Percentiles rank a stretch among this genome's conserved stretches.
Conservation (phyloP, 768 basidiomycete genomes). For the Termitomyces sp. region DNA sequence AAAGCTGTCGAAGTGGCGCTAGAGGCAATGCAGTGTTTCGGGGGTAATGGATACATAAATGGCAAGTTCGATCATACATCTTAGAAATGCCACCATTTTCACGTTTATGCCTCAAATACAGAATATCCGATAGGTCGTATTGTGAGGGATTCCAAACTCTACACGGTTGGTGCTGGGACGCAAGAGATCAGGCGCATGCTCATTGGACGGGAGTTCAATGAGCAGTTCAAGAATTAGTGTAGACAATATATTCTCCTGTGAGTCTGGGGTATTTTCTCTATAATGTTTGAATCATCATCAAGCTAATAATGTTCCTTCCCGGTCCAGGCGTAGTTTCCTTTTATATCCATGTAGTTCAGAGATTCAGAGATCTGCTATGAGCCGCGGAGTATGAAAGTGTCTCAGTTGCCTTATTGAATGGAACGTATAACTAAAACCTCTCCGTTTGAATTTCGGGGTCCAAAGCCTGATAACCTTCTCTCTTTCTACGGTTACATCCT, state of each 20-base stretch:
- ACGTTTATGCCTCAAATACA: slow-evolving; percentile 24
- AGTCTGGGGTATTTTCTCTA: slow-evolving; percentile 2
- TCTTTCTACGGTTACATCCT: slow-evolving; percentile 12
- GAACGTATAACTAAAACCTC: slow-evolving; percentile 17
- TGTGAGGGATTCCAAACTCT: slow-evolving; percentile 82
- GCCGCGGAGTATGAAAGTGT: slow-evolving; percentile 22
- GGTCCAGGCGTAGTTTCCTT: slow-evolving; percentile 17
- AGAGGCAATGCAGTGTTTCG: slow-evolving; percentile 91
- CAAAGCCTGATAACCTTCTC: slow-evolving; percentile 19
- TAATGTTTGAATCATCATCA: slow-evolving; percentile 11
- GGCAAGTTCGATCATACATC: slow-evolving; percentile 39
- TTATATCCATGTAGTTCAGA: slow-evolving; percentile 16
- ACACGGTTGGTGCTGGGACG: slow-evolving; percentile 95
- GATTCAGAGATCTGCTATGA: slow-evolving; percentile 13
- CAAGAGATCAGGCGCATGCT: slow-evolving; percentile 95
- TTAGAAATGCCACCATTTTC: background rate
- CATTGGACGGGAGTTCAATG: slow-evolving; percentile 91
- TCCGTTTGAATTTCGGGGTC: slow-evolving; percentile 23
- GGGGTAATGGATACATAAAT: slow-evolving; percentile 96
- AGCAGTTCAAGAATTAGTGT: slow-evolving; percentile 41
- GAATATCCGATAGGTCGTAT: slow-evolving; percentile 91
- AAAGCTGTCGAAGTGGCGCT: slow-evolving; percentile 87
- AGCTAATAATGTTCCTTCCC: slow-evolving; percentile 14
- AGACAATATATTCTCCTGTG: background rate
- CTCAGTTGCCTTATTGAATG: slow-evolving; percentile 21